Base-by-base conservation (phyloP, 2,329 filamentous ascomycete genomes). In the Sporothrix mexicana region DNA sequence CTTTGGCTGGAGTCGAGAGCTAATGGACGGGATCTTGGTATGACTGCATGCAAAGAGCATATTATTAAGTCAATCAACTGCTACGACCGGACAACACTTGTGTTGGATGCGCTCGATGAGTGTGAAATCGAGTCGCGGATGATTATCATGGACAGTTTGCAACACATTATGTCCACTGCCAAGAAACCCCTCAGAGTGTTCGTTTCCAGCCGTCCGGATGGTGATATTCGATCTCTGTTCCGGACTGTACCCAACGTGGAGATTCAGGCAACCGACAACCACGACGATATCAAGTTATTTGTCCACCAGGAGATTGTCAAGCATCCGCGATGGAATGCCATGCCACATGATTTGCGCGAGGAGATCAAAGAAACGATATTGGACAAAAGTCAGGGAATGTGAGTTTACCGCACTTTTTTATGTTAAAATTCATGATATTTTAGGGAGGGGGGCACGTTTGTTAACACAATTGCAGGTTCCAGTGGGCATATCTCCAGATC, bases 91-190 rank as follows among this genome's bases (percentile, higher is more conserved):
- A 80, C 79, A 3, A 82, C 77, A 0, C 73, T 82, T 3, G 73
- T 82, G 0, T 71, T 83, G 3, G 81, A 82, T 70, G 81, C 80
- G 30, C 68, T 82, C 55, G 81, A 82, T 68, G 81, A 83, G 74
- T 81, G 80, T 70, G 74, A 81, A 6, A 59, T 70, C 3, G 61
- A 72, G 5, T 73, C 75, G 2, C 77, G 81, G 20, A 55, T 13
- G 41, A 71, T 6, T 62, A 77, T 83, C 6, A 73, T 81, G 23
- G 72, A 79, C 9, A 43, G 70, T 0, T 72, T 83, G 3, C 69
- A 78, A 1, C 55, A 55, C 1, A 69, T 82, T 6, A 9, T 80
- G 1, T 30, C 41, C 2, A n/a, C 76, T 4, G 74, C 78, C 10
- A 66, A 73, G 2, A 77, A 75, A 1, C 77, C 78, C 0, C 73